Conservation (phyloP, 768 basidiomycete species). For the Rhodocollybia butyracea region DNA sequence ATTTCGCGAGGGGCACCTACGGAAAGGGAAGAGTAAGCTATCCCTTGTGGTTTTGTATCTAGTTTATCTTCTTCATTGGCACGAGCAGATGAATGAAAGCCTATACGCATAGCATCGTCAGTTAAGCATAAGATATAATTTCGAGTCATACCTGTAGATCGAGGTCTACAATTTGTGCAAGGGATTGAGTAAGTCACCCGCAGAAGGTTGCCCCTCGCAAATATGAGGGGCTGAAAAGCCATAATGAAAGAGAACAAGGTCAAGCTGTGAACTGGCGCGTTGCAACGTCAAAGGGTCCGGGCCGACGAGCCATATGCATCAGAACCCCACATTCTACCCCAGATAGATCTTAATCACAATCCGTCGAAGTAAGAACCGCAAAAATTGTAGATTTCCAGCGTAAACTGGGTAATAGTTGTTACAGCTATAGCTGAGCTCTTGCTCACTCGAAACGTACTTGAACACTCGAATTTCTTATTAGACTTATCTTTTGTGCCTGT, state of each 20-base stretch:
- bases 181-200: neutral
- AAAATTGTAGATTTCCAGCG: too few species aligned
- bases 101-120: constrained; percentile 3
- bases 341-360: too few species aligned
- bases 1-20: constrained; percentile 78
- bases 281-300: neutral
- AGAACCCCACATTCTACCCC: too few species aligned
- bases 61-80: neutral
- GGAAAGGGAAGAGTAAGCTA: constrained; percentile 68
- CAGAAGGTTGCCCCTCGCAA: neutral
- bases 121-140: neutral
- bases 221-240: constrained; percentile 1
- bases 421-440: too few species aligned
- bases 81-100: constrained; percentile 6
- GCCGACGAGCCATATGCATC: too few species aligned
- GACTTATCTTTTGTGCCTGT: too few species aligned
- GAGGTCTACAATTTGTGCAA: neutral
- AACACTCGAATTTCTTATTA: too few species aligned
- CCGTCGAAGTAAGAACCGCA: too few species aligned
- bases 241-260: neutral
- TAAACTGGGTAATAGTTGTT: too few species aligned
- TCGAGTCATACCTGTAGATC: neutral
- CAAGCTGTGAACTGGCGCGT: neutral
- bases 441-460: too few species aligned
- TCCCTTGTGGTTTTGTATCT: constrained; percentile 23